Evolutionary conservation across 306 rosid genomes (phyloP), one percentile per base, ranked within the genome.

Genomic region (Trifolium subterraneum): DNA sequence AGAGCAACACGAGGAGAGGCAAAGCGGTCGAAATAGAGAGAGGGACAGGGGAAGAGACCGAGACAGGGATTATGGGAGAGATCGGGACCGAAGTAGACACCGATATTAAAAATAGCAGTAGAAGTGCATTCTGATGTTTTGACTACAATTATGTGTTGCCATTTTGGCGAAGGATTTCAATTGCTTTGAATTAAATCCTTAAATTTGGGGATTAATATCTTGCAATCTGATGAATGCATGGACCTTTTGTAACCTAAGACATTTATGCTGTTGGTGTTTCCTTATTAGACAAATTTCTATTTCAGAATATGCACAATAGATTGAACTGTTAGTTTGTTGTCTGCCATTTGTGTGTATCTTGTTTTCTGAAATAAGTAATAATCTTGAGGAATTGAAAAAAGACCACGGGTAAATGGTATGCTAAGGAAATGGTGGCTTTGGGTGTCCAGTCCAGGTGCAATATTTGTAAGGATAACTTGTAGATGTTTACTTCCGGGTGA

Each of bases 21-120:
- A 54, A 58, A 83, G 89, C 68, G 85, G 92, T 77, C 89, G 90
- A 19, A 88, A 91, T 59, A 86, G 88, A 76, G 96, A 90, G 56
- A 82, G 98, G 84, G 88, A 81, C 70, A 80, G 96, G 55, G 96
- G 90, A 80, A 88, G 90, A 75, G 90, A 83, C 72, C 88, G 91
- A 29, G 93, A 83, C 51, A 85, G 92, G 39, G 96, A 90, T 63
- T 87, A 90, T 44, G 93, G 95, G 68, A 87, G 97, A 60, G 98
- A 87, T 11, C 83, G 87, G 82, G 96, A 88, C 65, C 73, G 88
- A 64, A 80, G 56, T 66, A 86, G 95, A 80, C 87, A 87, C 80
- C 90, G 90, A 14, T 64, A 92, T 70, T 88, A 84, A 89, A 56
- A 27, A 16, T 65, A 36, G 75, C 77, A 16, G 68, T 68, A 56